These are phyloP conservation scores for Fraxinus cuspidata DNA, from an alignment of 257 asterid genomes.

Conservation along the genomic window DNA sequence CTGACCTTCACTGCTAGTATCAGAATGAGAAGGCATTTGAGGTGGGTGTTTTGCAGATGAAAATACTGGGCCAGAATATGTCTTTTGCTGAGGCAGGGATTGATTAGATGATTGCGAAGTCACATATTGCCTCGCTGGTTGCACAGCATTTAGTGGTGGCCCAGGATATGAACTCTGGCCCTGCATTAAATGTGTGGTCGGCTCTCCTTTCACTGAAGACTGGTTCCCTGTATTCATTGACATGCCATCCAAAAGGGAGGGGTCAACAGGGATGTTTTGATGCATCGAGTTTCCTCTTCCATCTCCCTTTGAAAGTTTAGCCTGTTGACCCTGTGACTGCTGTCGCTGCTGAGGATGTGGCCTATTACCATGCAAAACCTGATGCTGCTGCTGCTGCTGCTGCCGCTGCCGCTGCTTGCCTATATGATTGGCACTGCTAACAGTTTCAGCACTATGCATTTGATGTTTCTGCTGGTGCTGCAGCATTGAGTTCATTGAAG, in stretches of 20 bases:
- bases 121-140: constrained; percentile 44
- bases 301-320: constrained; percentile 68
- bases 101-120: constrained; percentile 58
- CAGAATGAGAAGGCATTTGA: constrained; percentile 49
- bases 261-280: constrained; percentile 54
- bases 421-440: constrained; percentile 1
- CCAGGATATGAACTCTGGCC: constrained; percentile 53
- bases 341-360: constrained; percentile 62
- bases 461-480: constrained; percentile 7
- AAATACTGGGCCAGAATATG: constrained; percentile 51
- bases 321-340: constrained; percentile 63
- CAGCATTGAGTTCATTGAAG: constrained; percentile 1
- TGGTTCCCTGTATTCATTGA: constrained; percentile 50
- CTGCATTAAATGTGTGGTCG: constrained; percentile 43
- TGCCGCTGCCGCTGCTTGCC: constrained; percentile 14
- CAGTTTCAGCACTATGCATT: neutral
- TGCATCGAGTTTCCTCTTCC: constrained; percentile 63
- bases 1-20: constrained; percentile 49
- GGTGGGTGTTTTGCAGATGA: constrained; percentile 49
- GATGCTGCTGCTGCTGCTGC: constrained; percentile 43
- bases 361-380: constrained; percentile 49
- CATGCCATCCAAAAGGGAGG: constrained; percentile 56
- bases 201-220: constrained; percentile 53
- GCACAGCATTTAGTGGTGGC: constrained; percentile 43
- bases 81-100: constrained; percentile 56